A percentile compares a stretch with the other conserved stretches of the same genome.
Conservation (phyloP, 768 basidiomycete genomes). For the Boletus sp. region DNA sequence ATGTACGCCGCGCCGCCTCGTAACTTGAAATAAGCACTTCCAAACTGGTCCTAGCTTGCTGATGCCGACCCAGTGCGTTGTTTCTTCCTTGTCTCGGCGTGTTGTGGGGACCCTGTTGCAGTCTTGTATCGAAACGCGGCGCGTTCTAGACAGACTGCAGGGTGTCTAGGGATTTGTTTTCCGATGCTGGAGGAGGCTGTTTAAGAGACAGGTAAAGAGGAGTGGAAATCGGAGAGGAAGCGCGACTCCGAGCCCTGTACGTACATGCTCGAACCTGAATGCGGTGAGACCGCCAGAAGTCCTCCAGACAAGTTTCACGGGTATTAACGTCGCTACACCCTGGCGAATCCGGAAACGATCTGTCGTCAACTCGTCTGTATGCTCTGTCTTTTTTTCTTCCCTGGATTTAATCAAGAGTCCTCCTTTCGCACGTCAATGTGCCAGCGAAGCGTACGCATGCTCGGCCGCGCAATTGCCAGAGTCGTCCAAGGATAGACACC, state of each 20-base stretch:
- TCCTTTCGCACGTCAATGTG: not conserved
- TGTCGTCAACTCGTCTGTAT: not conserved
- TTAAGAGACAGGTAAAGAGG: too few species aligned
- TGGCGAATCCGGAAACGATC: not conserved
- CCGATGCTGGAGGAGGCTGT: not conserved
- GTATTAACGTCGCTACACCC: not conserved
- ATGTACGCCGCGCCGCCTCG: constrained; percentile 7
- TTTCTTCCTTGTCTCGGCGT: constrained; percentile 19
- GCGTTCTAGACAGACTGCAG: constrained; percentile 4
- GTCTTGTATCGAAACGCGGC: constrained; percentile 5
- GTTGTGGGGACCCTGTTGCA: constrained; percentile 4
- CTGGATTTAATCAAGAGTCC: constrained; percentile 1
- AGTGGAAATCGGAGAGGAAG: too few species aligned
- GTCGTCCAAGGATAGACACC: constrained; percentile 4
- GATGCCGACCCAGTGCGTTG: constrained; percentile 2
- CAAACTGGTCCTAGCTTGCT: constrained; percentile 10
- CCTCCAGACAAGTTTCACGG: constrained; percentile 22
- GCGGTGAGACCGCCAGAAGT: constrained; percentile 13
- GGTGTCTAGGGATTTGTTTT: not conserved
- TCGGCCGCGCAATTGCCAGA: not conserved
- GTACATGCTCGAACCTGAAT: constrained; percentile 12
- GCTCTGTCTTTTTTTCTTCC: not conserved
- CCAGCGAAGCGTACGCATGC: not conserved
- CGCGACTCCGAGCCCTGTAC: not conserved
- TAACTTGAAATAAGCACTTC: constrained; percentile 5